Evolutionary conservation across 2,329 filamentous ascomycete species (phyloP), one percentile per base, ranked within the genome.

Genomic region (Lasiodiplodia theobromae): DNA sequence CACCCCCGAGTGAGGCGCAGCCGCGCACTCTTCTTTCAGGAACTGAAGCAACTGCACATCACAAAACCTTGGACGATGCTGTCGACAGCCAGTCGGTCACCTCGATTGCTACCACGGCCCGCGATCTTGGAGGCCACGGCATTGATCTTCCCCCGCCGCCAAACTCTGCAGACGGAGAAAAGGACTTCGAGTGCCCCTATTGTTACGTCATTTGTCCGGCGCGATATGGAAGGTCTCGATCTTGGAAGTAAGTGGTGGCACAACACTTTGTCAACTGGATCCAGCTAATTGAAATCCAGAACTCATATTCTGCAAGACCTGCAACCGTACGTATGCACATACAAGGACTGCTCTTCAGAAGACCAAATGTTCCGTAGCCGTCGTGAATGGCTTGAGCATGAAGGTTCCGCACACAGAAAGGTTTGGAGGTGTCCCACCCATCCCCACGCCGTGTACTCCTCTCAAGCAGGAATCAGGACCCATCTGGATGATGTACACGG

Each of bases 201-300:
- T 80, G 78, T 64, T 79, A 74, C 66, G 75, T 79, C n/a, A 78
- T 80, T 23, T 80, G 78, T 57, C 78, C 78, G 3, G 73, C 77
- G n/a, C 71, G 77, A 65, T 79, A 80, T 40, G 74, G 76, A 0
- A 75, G 71, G 66, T 74, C 74, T 7, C 72, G 77, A 51, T 63
- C 76, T 11, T 80, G 77, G 78, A 75, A 67, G 70, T 71, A 51
- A 40, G 58, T 21, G 49, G n/a, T 28, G 8, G 6, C 18, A n/a
- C 8, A 34, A n/a, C 16, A 21, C 25, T 34, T 11, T 18, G 0
- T 3, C 2, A 23, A 3, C 52, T 10, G 11, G 40, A 4, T 4
- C 8, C 44, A 16, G 18, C 44, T 63, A 18, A 64, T 34, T 1
- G n/a, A 38, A 4, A 3, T 47, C 25, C 47, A 72, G 74, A 58